These are phyloP conservation scores for Schizonepeta tenuifolia DNA, from an alignment of 257 asterid genomes.

Conservation along the genomic window DNA sequence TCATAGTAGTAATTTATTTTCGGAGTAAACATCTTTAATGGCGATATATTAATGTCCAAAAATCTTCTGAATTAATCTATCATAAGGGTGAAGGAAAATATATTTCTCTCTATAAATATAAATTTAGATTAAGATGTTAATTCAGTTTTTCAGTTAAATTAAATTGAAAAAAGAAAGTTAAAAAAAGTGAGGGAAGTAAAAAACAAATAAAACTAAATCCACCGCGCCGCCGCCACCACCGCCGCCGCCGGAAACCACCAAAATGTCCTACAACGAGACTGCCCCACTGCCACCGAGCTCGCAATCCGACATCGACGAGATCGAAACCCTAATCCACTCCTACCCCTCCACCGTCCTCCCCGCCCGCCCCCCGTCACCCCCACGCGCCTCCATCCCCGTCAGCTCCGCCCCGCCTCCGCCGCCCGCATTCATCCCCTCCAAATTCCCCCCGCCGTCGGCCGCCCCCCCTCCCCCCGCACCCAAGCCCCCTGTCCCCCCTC, in stretches of 20 bases:
- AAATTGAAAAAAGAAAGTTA: too few species aligned
- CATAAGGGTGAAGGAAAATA: too few species aligned
- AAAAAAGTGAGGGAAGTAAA: too few species aligned
- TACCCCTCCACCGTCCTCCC: conserved; percentile 66
- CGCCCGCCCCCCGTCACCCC: conserved; percentile 66
- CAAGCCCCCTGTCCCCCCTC: conserved; percentile 39
- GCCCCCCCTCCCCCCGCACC: conserved; percentile 32
- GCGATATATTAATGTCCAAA: too few species aligned
- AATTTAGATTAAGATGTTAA: too few species aligned
- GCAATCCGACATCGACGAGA: conserved; percentile 92
- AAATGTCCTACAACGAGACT: conserved; percentile 56
- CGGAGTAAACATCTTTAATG: too few species aligned
- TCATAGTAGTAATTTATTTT: too few species aligned
- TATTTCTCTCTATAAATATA: too few species aligned
- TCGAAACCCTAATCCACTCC: conserved; percentile 74
- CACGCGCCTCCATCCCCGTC: conserved; percentile 70
- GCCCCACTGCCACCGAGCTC: conserved; percentile 61
- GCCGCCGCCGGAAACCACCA: conserved; percentile 8
- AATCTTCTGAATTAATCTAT: too few species aligned
- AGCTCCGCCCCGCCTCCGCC: conserved; percentile 47
- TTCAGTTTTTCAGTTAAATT: neutral
- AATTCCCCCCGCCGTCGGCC: conserved; percentile 39
- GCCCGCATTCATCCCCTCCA: conserved; percentile 51
- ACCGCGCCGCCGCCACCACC: conserved; percentile 16
- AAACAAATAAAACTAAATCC: neutral